Base-by-base conservation (phyloP, 768 basidiomycete genomes). In the Boletus reticulatus region DNA sequence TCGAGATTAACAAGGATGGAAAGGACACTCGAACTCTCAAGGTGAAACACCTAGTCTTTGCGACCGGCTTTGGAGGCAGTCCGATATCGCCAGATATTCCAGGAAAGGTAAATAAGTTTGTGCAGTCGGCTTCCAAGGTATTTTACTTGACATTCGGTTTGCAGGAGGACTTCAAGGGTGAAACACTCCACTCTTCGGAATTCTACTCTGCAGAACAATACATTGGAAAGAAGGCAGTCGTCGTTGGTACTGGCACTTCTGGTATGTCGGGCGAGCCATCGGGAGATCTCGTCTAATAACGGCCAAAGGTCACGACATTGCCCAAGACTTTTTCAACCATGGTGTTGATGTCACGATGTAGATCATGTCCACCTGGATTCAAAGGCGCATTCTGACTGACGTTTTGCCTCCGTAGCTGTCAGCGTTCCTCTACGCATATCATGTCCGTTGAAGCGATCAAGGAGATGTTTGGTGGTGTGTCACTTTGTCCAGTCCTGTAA, bases 171-270 rank as follows among this genome's bases (percentile, higher is more conserved):
- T 89, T 83, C 72, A 79, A 79, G 60, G 87, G 87, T 4, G 64
- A 75, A 42, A 57, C 76, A 2, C 37, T 80, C 4, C 88, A 89
- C 63, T 84, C 86, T 0, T 73, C 73, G 1, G 57, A 76, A 19
- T 81, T 83, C 66, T 79, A 74, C 20, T 72, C 73, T 6, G 82
- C 82, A 0, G 58, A 69, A 2, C 79, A 79, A 29, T 79, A 81
- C 61, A 54, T 70, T 8, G 85, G 85, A 6, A 87, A 88, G 73
- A 86, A 82, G 60, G 85, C 80, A 5, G 74, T 88, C 1, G 74
- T 89, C 20, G 73, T 89, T 4, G 87, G 88, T 16, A 80, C 86
- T 17, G 82, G 83, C 41, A 85, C 80, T 47, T 85, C 85, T 22
- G 79, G 80, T 80, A 62, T n/a, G 68, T 57, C 29, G 20, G 12